phyloP scores from a whole-genome alignment of 139 green algal genomes.

The Zygnema cylindricum region DNA sequence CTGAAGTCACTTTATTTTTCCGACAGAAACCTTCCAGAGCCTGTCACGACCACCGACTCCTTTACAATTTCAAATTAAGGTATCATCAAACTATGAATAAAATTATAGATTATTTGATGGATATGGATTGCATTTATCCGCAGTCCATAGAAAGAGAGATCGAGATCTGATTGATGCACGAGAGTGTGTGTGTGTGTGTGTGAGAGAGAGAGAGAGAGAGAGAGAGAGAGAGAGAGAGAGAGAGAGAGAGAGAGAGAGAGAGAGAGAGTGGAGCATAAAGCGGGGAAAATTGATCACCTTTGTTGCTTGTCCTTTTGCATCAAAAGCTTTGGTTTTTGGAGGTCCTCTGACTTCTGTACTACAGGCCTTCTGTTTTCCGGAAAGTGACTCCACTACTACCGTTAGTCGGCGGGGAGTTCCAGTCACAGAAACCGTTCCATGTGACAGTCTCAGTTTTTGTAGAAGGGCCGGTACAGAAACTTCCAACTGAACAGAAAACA shows the following conservation, averaged over 20 bases:
- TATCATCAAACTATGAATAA: too few relatives aligned
- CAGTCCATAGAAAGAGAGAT: too few relatives aligned
- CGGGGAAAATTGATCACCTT: constrained; percentile 63
- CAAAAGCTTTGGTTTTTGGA: constrained; percentile 77
- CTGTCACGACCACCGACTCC: constrained; percentile 42
- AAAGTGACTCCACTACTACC: constrained; percentile 81
- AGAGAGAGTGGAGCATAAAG: not conserved
- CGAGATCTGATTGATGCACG: too few relatives aligned
- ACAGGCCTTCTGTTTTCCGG: constrained; percentile 67
- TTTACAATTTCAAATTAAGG: too few relatives aligned
- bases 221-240: not conserved
- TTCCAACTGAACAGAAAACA: constrained; percentile 64
- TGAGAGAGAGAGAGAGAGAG: not conserved
- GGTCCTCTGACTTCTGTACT: constrained; percentile 83
- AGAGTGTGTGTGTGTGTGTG: too few relatives aligned
- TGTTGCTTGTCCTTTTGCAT: constrained; percentile 74
- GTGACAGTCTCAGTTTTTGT: constrained; percentile 73
- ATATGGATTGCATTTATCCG: too few relatives aligned
- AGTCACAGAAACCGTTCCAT: constrained; percentile 77
- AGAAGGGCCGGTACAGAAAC: constrained; percentile 78
- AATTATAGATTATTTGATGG: too few relatives aligned
- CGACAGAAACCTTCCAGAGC: constrained; percentile 91
- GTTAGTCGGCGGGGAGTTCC: constrained; percentile 86
- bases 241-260: not conserved
- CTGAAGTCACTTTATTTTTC: constrained; percentile 81